These are phyloP conservation scores for Corrigiola litoralis DNA, from an alignment of 179 eudicot genomes.

Conservation along the genomic window DNA sequence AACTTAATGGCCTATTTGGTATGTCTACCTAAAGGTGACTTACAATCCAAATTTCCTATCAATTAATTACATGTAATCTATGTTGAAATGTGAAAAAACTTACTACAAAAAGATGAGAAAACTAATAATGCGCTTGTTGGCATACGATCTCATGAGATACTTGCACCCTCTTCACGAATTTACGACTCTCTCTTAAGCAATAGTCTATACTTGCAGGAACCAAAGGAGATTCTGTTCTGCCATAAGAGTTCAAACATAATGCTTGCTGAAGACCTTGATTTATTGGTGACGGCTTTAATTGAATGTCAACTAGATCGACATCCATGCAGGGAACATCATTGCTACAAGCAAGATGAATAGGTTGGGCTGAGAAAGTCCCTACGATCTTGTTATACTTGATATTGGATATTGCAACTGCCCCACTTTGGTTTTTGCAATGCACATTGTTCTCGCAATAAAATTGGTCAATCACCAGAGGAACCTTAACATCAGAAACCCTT, in stretches of 20 bases:
- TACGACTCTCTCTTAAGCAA: conserved; percentile 23
- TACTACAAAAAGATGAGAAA: no score
- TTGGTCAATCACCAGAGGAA: conserved; percentile 64
- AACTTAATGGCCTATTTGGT: no score
- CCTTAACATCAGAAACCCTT: conserved; percentile 53
- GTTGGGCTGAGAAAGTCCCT: conserved; percentile 58
- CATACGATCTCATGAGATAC: conserved; percentile 7
- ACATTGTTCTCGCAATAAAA: conserved; percentile 59
- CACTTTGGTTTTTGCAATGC: conserved; percentile 63
- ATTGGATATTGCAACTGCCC: conserved; percentile 54
- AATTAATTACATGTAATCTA: no score
- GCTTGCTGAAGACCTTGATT: conserved; percentile 26
- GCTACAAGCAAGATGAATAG: conserved; percentile 71
- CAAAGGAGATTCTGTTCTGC: conserved; percentile 27
- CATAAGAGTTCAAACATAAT: conserved; percentile 27
- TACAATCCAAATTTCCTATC: no score
- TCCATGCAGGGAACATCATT: conserved; percentile 51
- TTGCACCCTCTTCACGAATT: conserved; percentile 8
- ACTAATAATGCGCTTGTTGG: background rate
- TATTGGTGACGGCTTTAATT: conserved; percentile 19
- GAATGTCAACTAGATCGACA: conserved; percentile 45
- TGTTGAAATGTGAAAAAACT: no score
- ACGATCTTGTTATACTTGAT: conserved; percentile 39
- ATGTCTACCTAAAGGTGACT: no score
- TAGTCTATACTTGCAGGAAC: conserved; percentile 27